Base-by-base conservation (phyloP, 768 basidiomycete species). In the Mycena indigotica region DNA sequence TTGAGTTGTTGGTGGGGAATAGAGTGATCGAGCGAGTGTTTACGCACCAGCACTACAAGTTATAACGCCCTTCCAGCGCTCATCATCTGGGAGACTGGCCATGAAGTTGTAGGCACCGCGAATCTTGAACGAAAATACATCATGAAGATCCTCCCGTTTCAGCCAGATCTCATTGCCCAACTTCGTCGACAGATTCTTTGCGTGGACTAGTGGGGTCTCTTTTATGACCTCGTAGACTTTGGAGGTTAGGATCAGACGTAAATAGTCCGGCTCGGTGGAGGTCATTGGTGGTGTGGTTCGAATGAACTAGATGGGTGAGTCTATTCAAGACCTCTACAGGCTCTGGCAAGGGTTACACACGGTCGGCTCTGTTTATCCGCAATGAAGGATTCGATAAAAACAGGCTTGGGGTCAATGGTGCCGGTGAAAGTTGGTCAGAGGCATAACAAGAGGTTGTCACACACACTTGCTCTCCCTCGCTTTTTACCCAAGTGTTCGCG, bases 81-180 rank as follows among this genome's bases (percentile, higher is more conserved):
- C 96, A 55, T 95, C 93, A 28, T 89, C 87, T 6, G 79, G 78
- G 30, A 99, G 77, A 72, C 83, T 83, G 21, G 93, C 93, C 96
- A 99, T 99, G 67, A 97, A 92, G 72, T 99, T 99, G 77, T 97
- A 99, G 28, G 97, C 97, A 23, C 97, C 97, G 4, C 97, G 82
- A 46, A 98, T 95, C 70, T 99, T 99, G 86, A 99, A 99, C 71
- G 93, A 95, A 72, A 99, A 99, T 19, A 99, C 97, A 67, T 93
- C 89, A 45, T 98, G 96, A 2, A 97, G 81, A 67, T 99, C 97
- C 73, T 99, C 97, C 24, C 97, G 85, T 75, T 99, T 99, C 57
- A 99, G 83, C 86, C 89, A 95, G 73, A 99, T 89, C 64, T 95
- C 84, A 69, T 93, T 94, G 1, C 97, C 97, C 1, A 98, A 79